These are phyloP conservation scores for Ophiostoma himal-ulmi DNA, from an alignment of 2,329 filamentous ascomycete genomes.

Conservation along the genomic window DNA sequence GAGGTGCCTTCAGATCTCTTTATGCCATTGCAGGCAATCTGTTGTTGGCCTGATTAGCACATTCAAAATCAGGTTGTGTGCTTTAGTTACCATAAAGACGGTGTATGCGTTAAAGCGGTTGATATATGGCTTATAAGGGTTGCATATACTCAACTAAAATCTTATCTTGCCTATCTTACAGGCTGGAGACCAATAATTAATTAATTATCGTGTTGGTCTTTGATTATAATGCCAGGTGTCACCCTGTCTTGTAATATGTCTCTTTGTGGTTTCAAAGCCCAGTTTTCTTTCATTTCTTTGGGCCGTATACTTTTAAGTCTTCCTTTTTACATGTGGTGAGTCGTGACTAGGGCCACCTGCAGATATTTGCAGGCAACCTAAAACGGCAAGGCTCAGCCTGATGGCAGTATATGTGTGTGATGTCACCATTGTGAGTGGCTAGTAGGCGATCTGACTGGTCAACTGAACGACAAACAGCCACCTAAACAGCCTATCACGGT, in stretches of 20 bases:
- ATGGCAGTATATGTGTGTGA: conserved; percentile 18
- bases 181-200: not conserved
- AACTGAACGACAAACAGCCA: conserved; percentile 2
- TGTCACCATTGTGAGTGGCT: conserved; percentile 22
- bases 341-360: not conserved
- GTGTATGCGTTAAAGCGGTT: not conserved
- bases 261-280: not conserved
- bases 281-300: not conserved
- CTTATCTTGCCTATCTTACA: not conserved
- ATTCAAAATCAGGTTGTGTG: not conserved
- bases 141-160: not conserved
- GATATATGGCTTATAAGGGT: not conserved
- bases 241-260: too few relatives aligned
- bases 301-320: not conserved
- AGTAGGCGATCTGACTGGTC: not conserved
- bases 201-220: not conserved
- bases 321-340: not conserved
- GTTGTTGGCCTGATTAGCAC: not conserved
- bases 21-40: not conserved
- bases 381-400: conserved; percentile 1
- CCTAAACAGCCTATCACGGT: not conserved
- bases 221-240: too few relatives aligned
- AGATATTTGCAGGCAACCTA: not conserved
- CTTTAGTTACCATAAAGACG: not conserved
- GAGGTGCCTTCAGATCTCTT: too few relatives aligned